A percentile compares a stretch with the other conserved stretches of the same genome.
These are phyloP conservation scores for Nematocida displodere DNA, from an alignment of 371 early-diverging fungal genomes.

Conservation along the genomic window DNA sequence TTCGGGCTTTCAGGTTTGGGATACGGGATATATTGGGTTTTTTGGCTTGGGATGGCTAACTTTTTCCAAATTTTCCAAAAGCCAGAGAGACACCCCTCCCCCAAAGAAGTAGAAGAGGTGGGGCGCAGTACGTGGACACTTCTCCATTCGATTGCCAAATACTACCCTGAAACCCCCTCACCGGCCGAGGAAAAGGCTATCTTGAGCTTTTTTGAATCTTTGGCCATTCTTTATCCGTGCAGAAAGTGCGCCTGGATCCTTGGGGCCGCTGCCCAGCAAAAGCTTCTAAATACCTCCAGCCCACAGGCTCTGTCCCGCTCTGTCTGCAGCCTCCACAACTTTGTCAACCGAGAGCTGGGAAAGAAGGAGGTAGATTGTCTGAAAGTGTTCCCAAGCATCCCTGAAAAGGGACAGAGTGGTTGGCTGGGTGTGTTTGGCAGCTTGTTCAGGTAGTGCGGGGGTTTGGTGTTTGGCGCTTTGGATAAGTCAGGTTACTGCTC, in stretches of 20 bases:
- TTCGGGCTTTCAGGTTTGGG: too few species aligned
- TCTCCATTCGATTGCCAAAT: conserved; percentile 33
- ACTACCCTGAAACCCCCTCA: conserved; percentile 20
- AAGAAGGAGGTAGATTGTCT: conserved; percentile 12
- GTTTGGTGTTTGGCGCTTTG: not conserved
- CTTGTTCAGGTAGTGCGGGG: not conserved
- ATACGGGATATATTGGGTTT: too few species aligned
- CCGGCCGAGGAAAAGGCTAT: conserved; percentile 6
- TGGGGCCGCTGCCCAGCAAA: not conserved
- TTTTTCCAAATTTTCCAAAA: not conserved
- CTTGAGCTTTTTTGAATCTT: conserved; percentile 1
- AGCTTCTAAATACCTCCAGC: not conserved
- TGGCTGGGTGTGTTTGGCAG: not conserved
- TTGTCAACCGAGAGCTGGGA: conserved; percentile 16
- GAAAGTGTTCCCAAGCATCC: too few species aligned
- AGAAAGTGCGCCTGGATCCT: conserved; percentile 6
- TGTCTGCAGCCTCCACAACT: conserved; percentile 44
- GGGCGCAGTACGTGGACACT: conserved; percentile 35
- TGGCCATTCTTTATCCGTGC: conserved; percentile 39
- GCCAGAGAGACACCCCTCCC: not conserved
- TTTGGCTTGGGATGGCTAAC: not conserved
- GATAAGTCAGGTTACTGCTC: not conserved
- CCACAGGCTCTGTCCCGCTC: not conserved
- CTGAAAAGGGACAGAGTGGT: too few species aligned
- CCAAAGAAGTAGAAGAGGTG: conserved; percentile 4